Conservation (phyloP, 768 basidiomycete species). For the Tylopilus rubrobrunneus region DNA sequence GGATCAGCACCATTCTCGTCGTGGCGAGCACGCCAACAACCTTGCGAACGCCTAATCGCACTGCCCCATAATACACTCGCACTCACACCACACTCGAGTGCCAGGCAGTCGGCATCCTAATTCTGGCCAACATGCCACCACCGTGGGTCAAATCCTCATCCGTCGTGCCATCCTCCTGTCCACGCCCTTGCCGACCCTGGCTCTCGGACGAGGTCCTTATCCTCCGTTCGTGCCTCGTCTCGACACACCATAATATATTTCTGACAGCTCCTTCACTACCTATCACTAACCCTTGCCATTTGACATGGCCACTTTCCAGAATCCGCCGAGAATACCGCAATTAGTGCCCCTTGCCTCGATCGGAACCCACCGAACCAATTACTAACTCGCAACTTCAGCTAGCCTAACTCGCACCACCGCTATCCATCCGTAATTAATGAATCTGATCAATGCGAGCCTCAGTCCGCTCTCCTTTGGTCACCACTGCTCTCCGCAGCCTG, state of each 20-base stretch:
- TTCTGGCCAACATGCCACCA: neutral
- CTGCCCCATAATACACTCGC: slow-evolving; percentile 1
- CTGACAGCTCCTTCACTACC: neutral
- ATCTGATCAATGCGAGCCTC: neutral
- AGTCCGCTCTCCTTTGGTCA: neutral
- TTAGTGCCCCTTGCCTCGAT: slow-evolving; percentile 6
- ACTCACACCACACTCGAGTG: neutral
- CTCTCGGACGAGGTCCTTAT: neutral
- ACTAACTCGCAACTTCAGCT: neutral
- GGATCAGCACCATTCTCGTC: slow-evolving; percentile 11
- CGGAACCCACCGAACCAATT: slow-evolving; percentile 16
- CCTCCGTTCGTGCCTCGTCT: neutral
- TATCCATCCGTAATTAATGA: slow-evolving; percentile 2
- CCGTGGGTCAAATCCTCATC: neutral
- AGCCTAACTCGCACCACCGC: neutral
- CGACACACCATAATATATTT: neutral
- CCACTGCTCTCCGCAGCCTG: slow-evolving; percentile 7
- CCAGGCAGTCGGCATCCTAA: neutral
- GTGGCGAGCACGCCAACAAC: neutral
- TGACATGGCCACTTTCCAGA: slow-evolving; percentile 11
- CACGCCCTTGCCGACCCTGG: slow-evolving; percentile 7
- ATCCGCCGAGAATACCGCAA: slow-evolving; percentile 18
- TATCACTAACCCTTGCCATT: neutral
- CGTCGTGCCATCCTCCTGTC: neutral
- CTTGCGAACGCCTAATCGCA: neutral